These are phyloP conservation scores for Ophiostoma pallidulum DNA, from an alignment of 2,329 filamentous ascomycete species.

Conservation along the genomic window DNA sequence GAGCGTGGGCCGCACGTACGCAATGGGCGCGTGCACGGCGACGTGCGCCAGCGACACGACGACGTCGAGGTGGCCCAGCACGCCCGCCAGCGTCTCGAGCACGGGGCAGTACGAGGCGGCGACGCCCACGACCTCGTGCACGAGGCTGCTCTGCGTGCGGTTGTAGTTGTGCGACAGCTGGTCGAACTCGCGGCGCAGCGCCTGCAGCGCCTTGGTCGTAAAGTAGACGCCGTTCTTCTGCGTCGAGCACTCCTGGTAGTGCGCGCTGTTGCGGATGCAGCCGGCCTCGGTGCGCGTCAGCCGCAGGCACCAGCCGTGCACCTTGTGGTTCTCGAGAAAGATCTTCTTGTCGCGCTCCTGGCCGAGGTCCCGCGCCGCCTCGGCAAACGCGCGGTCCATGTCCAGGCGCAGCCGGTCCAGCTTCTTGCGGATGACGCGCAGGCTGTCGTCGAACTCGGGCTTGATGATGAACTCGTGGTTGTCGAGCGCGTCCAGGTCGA, in stretches of 20 bases:
- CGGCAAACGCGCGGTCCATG: conserved; percentile 73
- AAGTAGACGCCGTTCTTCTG: conserved; percentile 99
- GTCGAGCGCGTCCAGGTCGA: conserved; percentile 89
- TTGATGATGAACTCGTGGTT: conserved; percentile 99
- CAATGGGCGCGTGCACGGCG: conserved; percentile 82
- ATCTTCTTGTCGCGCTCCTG: conserved; percentile 98
- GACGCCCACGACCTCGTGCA: conserved; percentile 85
- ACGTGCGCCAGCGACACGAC: conserved; percentile 90
- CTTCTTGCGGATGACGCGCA: conserved; percentile 82
- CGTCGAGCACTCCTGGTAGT: conserved; percentile 90
- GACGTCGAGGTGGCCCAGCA: conserved; percentile 89
- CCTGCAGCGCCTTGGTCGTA: conserved; percentile 73
- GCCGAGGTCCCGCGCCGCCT: conserved; percentile 68
- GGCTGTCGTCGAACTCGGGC: conserved; percentile 85
- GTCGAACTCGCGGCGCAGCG: conserved; percentile 81
- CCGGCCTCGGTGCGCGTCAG: conserved; percentile 84
- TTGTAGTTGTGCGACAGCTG: conserved; percentile 93
- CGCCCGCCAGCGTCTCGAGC: conserved; percentile 75
- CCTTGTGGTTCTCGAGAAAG: conserved; percentile 90
- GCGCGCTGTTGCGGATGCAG: conserved; percentile 82
- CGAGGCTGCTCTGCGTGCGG: conserved; percentile 81
- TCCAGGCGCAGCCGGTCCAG: conserved; percentile 74
- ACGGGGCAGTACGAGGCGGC: conserved; percentile 92
- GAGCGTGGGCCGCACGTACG: conserved; percentile 85
- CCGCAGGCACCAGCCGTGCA: conserved; percentile 94